These are phyloP conservation scores for Aspergillus baeticus DNA, from an alignment of 495 filamentous ascomycete species.

Conservation along the genomic window DNA sequence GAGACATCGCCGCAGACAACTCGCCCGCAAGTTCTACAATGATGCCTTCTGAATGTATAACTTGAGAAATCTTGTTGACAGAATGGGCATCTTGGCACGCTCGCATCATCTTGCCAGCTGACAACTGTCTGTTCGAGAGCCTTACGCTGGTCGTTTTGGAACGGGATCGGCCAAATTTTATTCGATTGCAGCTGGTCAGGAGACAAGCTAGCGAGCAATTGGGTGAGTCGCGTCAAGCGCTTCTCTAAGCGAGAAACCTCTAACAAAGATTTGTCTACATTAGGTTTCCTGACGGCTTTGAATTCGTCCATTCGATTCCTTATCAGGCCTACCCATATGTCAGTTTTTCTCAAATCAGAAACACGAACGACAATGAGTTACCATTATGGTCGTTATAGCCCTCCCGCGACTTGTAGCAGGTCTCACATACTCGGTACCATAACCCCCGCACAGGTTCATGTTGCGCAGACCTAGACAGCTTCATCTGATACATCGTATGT, in stretches of 20 bases:
- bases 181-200: constrained; percentile 53
- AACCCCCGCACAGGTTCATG: constrained; percentile 90
- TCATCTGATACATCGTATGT: constrained; percentile 99
- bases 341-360: constrained; percentile 11
- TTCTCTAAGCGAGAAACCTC: constrained; percentile 91
- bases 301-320: constrained; percentile 73
- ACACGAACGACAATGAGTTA: constrained; percentile 11
- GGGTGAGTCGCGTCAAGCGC: constrained; percentile 84
- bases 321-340: constrained; percentile 45
- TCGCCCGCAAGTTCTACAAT: constrained; percentile 88
- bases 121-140: constrained; percentile 86
- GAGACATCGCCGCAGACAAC: constrained; percentile 86
- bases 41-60: constrained; percentile 87
- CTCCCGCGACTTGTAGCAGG: constrained; percentile 93
- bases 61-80: constrained; percentile 91
- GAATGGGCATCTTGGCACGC: constrained; percentile 79
- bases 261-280: constrained; percentile 77
- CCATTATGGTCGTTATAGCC: constrained; percentile 92
- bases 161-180: constrained; percentile 57
- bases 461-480: constrained; percentile 82
- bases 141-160: constrained; percentile 68
- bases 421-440: constrained; percentile 96
- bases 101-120: constrained; percentile 89
- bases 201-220: constrained; percentile 71
- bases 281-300: constrained; percentile 63